A percentile compares a stretch with the other conserved stretches of the same genome.
Conservation (phyloP, 1,284 basidiomycete genomes). For the Boletus sp. region DNA sequence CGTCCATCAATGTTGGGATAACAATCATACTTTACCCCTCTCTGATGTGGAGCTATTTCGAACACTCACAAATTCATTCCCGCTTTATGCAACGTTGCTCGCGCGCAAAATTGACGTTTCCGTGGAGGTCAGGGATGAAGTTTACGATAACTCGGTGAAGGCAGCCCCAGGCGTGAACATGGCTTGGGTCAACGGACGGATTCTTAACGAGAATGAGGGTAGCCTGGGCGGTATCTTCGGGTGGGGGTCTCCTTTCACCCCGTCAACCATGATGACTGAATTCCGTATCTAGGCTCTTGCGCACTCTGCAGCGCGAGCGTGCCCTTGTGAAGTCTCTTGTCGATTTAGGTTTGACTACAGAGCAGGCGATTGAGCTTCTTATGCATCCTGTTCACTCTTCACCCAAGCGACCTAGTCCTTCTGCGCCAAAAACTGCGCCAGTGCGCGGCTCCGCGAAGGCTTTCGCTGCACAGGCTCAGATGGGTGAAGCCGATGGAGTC, state of each 20-base stretch:
- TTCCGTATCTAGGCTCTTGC: conserved; percentile 50
- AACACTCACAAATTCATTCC: conserved; percentile 83
- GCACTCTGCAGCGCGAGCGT: conserved; percentile 72
- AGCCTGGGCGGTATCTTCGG: conserved; percentile 53
- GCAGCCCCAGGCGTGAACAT: conserved; percentile 51
- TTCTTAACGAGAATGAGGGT: conserved; percentile 59
- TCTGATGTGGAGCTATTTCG: conserved; percentile 59
- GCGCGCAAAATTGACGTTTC: conserved; percentile 61
- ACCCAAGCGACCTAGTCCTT: conserved; percentile 5
- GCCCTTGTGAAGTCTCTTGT: conserved; percentile 59
- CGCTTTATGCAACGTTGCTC: conserved; percentile 73
- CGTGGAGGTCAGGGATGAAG: conserved; percentile 52
- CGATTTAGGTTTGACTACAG: conserved; percentile 55
- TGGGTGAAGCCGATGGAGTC: conserved; percentile 24
- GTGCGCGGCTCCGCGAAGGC: conserved; percentile 13
- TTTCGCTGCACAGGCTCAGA: conserved; percentile 5
- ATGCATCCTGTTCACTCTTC: conserved; percentile 47
- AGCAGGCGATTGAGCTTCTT: conserved; percentile 69
- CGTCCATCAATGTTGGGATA: conserved; percentile 23
- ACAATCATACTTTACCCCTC: conserved; percentile 7
- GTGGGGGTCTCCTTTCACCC: conserved; percentile 27
- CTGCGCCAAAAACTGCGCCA: not conserved
- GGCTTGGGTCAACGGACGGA: conserved; percentile 79
- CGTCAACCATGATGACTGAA: not conserved
- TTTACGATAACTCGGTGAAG: conserved; percentile 52